Percentiles rank a stretch among this genome's conserved stretches.
Conservation (phyloP, 768 basidiomycete genomes). For the Tulasnella sp. region DNA sequence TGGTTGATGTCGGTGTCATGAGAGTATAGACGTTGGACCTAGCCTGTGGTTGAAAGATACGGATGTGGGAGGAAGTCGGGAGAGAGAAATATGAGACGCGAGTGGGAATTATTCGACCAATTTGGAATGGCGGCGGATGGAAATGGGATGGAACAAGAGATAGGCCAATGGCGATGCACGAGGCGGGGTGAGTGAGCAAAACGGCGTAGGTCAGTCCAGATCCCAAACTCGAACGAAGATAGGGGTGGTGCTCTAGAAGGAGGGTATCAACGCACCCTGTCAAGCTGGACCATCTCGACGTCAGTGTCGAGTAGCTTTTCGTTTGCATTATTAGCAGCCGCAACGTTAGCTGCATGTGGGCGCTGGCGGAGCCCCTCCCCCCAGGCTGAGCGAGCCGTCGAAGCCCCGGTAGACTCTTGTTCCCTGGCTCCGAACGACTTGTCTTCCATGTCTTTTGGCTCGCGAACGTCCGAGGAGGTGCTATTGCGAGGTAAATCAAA, state of each 20-base stretch:
- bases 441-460: conserved; percentile 1
- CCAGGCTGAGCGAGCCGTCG: not conserved
- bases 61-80: not conserved
- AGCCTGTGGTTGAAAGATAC: not conserved
- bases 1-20: conserved; percentile 7
- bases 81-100: conserved; percentile 2
- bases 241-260: not conserved
- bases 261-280: not conserved
- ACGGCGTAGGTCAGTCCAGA: conserved; percentile 22
- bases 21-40: not conserved
- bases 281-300: conserved; percentile 23
- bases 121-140: not conserved
- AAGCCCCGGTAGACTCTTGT: not conserved
- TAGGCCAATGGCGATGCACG: not conserved
- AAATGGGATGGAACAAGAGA: conserved; percentile 1
- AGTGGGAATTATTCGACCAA: not conserved
- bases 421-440: not conserved
- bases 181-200: conserved; percentile 12
- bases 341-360: not conserved
- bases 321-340: not conserved
- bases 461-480: not conserved
- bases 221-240: conserved; percentile 2
- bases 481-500: conserved; percentile 5
- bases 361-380: conserved; percentile 4
- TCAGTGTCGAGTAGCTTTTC: conserved; percentile 17